Percentiles rank a stretch among this genome's conserved stretches.
These are phyloP conservation scores for Phanerochaete carnosa DNA, from an alignment of 768 basidiomycete genomes.

Conservation along the genomic window DNA sequence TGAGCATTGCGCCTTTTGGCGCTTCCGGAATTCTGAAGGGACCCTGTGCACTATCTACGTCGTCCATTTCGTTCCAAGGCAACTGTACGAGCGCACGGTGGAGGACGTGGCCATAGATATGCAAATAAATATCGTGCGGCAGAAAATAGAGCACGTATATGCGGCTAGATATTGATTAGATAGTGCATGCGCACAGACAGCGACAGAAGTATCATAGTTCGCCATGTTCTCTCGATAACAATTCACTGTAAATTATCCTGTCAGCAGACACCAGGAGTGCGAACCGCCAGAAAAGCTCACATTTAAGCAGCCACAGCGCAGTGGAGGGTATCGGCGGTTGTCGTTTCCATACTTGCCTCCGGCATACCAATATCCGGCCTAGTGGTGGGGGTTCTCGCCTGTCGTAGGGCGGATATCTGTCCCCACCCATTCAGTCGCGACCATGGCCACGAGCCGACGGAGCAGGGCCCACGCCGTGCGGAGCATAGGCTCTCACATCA, in stretches of 20 bases:
- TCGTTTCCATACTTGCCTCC: slow-evolving; percentile 17
- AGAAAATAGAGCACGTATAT: neutral
- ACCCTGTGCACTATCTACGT: too few relatives aligned
- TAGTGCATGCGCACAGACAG: neutral
- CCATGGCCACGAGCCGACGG: slow-evolving; percentile 10
- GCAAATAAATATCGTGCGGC: neutral
- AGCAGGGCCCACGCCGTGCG: slow-evolving; percentile 12
- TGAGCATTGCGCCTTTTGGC: too few relatives aligned
- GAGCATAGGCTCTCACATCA: slow-evolving; percentile 10
- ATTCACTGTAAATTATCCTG: too few relatives aligned
- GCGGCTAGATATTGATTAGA: neutral
- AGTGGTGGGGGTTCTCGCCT: slow-evolving; percentile 8
- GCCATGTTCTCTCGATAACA: neutral
- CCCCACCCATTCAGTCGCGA: slow-evolving; percentile 6
- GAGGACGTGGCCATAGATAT: too few relatives aligned
- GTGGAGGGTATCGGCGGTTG: slow-evolving; percentile 17
- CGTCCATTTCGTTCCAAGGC: too few relatives aligned
- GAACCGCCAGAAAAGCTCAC: neutral
- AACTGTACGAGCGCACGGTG: too few relatives aligned
- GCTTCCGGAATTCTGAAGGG: too few relatives aligned
- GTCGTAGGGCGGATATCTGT: slow-evolving; percentile 17
- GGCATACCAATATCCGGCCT: slow-evolving; percentile 14
- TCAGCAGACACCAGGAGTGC: too few relatives aligned
- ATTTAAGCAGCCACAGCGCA: neutral
- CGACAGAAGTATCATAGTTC: neutral